Percentiles rank a stretch among this genome's conserved stretches.
Conservation (phyloP, 2,329 filamentous ascomycete genomes). For the Apiospora koreana region DNA sequence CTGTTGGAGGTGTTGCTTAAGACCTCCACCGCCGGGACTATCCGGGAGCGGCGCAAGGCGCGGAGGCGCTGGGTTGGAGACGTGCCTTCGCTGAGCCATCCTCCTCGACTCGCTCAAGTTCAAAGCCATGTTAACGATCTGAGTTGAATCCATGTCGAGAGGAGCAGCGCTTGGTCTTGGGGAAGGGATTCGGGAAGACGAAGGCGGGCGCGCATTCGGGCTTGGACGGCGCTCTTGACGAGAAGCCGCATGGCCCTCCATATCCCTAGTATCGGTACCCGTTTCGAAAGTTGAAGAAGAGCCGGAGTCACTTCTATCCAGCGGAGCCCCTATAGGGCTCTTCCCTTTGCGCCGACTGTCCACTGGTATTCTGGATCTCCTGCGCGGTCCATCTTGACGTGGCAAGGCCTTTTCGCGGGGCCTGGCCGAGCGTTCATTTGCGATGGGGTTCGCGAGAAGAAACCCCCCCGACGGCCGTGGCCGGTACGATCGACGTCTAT, state of each 20-base stretch:
- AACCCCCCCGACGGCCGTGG: constrained; percentile 51
- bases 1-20: constrained; percentile 71
- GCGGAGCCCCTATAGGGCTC: constrained; percentile 18
- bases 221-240: constrained; percentile 26
- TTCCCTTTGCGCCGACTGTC: constrained; percentile 29
- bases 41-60: constrained; percentile 54
- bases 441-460: constrained; percentile 47
- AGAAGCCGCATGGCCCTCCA: constrained; percentile 11
- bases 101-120: constrained; percentile 81
- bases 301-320: constrained; percentile 16
- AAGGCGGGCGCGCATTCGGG: constrained; percentile 26
- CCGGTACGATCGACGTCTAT: constrained; percentile 38
- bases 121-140: constrained; percentile 91
- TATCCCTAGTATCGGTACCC: constrained; percentile 20
- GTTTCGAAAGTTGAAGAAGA: constrained; percentile 14
- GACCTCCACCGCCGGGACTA: constrained; percentile 49
- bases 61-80: constrained; percentile 51
- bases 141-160: constrained; percentile 75
- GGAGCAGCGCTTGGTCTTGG: constrained; percentile 27
- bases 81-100: constrained; percentile 60
- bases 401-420: constrained; percentile 16
- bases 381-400: constrained; percentile 33
- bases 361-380: constrained; percentile 30
- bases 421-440: constrained; percentile 25
- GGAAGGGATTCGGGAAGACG: constrained; percentile 23